phyloP scores from a whole-genome alignment of 768 basidiomycete species.

The Boletus coccyginus region DNA sequence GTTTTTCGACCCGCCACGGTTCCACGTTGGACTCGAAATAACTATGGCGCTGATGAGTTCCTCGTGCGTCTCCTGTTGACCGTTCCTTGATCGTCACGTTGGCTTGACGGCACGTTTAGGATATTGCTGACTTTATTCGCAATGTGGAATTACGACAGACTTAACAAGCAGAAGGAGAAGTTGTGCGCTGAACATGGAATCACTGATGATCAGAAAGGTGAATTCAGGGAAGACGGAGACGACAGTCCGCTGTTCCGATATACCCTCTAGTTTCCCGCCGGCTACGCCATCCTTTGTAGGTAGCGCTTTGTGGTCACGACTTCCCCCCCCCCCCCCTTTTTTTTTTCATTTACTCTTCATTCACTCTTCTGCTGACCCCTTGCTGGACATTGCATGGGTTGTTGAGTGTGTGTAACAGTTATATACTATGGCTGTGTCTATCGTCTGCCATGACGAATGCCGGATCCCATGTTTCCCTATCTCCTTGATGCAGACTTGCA shows the following conservation, averaged over 20 bases:
- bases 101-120: conserved; percentile 30
- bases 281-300: background rate
- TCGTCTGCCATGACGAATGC: too few species aligned
- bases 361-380: background rate
- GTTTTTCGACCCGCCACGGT: conserved; percentile 36
- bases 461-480: too few species aligned
- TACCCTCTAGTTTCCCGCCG: conserved; percentile 5
- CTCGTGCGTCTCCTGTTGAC: conserved; percentile 9
- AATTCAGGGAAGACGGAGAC: conserved; percentile 46
- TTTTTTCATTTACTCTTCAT: background rate
- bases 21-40: conserved; percentile 30
- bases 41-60: conserved; percentile 25
- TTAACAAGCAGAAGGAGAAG: conserved; percentile 47
- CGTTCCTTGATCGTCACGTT: conserved; percentile 20
- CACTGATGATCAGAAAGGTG: conserved; percentile 32
- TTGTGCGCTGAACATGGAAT: conserved; percentile 43
- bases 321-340: too few species aligned
- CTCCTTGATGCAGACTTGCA: too few species aligned
- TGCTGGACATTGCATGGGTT: too few species aligned
- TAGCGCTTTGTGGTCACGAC: background rate
- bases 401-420: too few species aligned
- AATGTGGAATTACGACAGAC: conserved; percentile 44
- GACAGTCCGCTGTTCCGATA: conserved; percentile 55
- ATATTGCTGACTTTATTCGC: conserved; percentile 35
- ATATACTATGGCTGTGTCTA: too few species aligned